A percentile compares a stretch with the other conserved stretches of the same genome.
phyloP scores from a whole-genome alignment of 176 grass and related monocot genomes.

The Carex littledalei region DNA sequence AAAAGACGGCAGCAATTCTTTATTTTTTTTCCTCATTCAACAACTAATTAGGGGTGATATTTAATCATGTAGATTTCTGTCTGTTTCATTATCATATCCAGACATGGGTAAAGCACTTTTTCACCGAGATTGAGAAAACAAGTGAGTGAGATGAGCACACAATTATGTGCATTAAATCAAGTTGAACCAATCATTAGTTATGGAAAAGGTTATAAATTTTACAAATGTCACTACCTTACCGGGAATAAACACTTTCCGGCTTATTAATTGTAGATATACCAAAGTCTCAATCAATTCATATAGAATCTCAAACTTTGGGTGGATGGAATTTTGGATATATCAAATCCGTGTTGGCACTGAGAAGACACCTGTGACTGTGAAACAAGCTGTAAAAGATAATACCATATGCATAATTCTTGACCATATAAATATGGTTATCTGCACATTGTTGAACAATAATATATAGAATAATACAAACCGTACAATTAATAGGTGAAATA shows the following conservation, averaged over 20 bases:
- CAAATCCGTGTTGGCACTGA: neutral
- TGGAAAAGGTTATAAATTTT: neutral
- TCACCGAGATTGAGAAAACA: neutral
- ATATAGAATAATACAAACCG: neutral
- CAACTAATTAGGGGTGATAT: neutral
- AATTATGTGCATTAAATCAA: slow-evolving; percentile 6
- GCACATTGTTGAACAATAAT: neutral
- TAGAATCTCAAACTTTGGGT: slow-evolving; percentile 1
- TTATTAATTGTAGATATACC: neutral
- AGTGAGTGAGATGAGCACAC: neutral
- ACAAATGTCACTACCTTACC: slow-evolving; percentile 15
- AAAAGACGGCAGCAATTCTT: no score
- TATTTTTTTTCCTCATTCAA: no score
- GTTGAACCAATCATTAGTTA: slow-evolving; percentile 19
- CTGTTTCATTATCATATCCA: slow-evolving; percentile 2
- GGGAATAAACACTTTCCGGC: slow-evolving; percentile 10
- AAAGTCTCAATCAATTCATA: neutral
- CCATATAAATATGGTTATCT: neutral
- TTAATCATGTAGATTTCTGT: neutral
- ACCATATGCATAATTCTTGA: neutral
- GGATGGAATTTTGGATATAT: slow-evolving; percentile 16
- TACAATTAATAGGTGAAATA: neutral
- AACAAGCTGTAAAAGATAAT: neutral
- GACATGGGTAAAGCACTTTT: neutral
- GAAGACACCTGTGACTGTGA: neutral